Conservation (phyloP, 306 rosid genomes). For the Vicia faba region DNA sequence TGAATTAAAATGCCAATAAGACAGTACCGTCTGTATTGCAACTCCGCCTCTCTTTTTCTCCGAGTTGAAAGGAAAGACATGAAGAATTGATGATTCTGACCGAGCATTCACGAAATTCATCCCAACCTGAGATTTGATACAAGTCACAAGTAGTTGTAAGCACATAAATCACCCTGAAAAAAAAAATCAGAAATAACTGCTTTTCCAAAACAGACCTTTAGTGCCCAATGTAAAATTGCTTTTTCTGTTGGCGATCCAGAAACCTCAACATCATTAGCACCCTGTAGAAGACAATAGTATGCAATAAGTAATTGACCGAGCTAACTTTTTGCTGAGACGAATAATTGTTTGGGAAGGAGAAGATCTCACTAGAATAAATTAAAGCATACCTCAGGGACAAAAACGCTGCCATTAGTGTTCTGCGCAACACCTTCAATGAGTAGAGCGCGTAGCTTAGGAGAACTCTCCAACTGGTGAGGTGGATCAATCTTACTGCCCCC, state of each 20-base stretch:
- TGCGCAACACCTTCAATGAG: conserved; percentile 83
- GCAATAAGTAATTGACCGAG: background rate
- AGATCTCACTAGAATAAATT: background rate
- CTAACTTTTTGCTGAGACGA: background rate
- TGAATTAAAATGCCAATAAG: conserved; percentile 20
- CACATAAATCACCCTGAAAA: background rate
- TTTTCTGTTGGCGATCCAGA: conserved; percentile 98
- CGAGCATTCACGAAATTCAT: conserved; percentile 76
- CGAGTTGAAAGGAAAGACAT: conserved; percentile 88
- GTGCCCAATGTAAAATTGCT: conserved; percentile 82
- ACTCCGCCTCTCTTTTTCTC: conserved; percentile 94
- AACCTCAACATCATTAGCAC: conserved; percentile 65
- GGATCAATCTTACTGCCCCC: conserved; percentile 67
- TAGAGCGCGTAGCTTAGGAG: conserved; percentile 52
- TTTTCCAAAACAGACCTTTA: conserved; percentile 52
- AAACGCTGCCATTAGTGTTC: conserved; percentile 81
- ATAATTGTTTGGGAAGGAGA: background rate
- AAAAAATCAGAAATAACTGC: background rate
- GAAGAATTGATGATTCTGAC: conserved; percentile 66
- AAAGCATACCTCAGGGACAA: conserved; percentile 65
- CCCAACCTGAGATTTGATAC: conserved; percentile 66
- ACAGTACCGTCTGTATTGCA: conserved; percentile 73
- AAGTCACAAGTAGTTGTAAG: conserved; percentile 23
- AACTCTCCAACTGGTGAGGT: conserved; percentile 58
- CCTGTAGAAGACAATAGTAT: conserved; percentile 46